A percentile compares a stretch with the other conserved stretches of the same genome.
phyloP scores from a whole-genome alignment of 1,284 basidiomycete genomes.

The Fomitopsis pinicola region DNA sequence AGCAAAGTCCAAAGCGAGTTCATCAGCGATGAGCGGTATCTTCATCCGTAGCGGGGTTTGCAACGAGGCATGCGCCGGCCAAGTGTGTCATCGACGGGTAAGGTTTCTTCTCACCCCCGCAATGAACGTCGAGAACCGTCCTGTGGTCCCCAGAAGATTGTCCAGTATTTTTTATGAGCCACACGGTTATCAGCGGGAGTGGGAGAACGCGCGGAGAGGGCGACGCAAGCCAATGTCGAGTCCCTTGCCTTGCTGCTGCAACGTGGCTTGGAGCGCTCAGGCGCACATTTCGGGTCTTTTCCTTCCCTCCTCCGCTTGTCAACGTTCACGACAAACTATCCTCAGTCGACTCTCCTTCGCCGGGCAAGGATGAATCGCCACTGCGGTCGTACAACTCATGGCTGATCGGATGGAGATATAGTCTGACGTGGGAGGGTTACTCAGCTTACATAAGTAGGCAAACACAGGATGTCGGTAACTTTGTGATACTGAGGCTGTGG shows the following conservation, averaged over 20 bases:
- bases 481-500: too few relatives aligned
- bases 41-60: constrained; percentile 9
- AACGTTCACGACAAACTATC: not conserved
- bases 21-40: constrained; percentile 17
- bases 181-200: constrained; percentile 1
- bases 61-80: constrained; percentile 11
- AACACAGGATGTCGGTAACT: too few relatives aligned
- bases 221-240: not conserved
- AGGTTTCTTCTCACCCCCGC: not conserved
- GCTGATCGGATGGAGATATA: not conserved
- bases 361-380: not conserved
- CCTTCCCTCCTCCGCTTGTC: not conserved
- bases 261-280: not conserved
- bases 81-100: constrained; percentile 6
- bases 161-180: not conserved
- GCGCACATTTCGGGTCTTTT: not conserved
- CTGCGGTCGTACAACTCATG: not conserved
- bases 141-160: not conserved
- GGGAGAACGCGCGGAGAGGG: not conserved
- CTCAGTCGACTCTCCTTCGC: not conserved
- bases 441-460: too few relatives aligned
- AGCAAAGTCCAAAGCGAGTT: constrained; percentile 27
- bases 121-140: constrained; percentile 1
- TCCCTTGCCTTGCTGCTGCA: not conserved
- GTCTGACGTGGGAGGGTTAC: too few relatives aligned